Conservation (phyloP, 805 yeast species). For the Henningerozyma blattae region DNA sequence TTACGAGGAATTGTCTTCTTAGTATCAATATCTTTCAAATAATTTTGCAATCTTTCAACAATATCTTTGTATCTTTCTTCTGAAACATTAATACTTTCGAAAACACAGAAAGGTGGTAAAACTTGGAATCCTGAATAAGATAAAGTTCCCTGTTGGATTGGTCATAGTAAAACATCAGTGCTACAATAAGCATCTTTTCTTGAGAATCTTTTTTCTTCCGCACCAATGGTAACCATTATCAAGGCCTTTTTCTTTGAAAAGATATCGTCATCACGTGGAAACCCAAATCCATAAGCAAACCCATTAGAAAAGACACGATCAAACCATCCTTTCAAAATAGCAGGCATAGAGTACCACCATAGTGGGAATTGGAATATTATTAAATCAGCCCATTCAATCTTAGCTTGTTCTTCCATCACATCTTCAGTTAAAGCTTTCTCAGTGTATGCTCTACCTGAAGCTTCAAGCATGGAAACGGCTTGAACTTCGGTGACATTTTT, state of each 20-base stretch:
- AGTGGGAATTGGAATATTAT: constrained; percentile 19
- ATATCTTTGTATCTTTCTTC: constrained; percentile 2
- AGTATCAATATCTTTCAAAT: constrained; percentile 3
- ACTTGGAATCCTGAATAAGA: constrained; percentile 13
- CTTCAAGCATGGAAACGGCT: constrained; percentile 8
- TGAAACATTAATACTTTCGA: constrained; percentile 4
- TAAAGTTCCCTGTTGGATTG: constrained; percentile 14
- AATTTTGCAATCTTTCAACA: constrained; percentile 2
- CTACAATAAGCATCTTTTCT: too few species aligned
- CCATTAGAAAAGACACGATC: constrained; percentile 16
- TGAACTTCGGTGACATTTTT: constrained; percentile 3
- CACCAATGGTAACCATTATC: constrained; percentile 10
- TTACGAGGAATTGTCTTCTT: constrained; percentile 10
- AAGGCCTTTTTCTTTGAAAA: constrained; percentile 13
- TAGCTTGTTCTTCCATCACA: constrained; percentile 19
- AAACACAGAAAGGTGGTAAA: constrained; percentile 12
- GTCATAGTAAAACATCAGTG: constrained; percentile 14
- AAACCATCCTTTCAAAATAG: constrained; percentile 23
- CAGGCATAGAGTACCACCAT: constrained; percentile 24
- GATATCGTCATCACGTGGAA: constrained; percentile 6
- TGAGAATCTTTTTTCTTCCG: constrained; percentile 6
- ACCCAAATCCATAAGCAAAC: constrained; percentile 14
- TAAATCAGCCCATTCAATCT: constrained; percentile 20
- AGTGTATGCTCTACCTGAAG: constrained; percentile 10
- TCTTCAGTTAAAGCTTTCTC: constrained; percentile 15